These are phyloP conservation scores for Senna siamea DNA, from an alignment of 306 rosid species.

Conservation along the genomic window DNA sequence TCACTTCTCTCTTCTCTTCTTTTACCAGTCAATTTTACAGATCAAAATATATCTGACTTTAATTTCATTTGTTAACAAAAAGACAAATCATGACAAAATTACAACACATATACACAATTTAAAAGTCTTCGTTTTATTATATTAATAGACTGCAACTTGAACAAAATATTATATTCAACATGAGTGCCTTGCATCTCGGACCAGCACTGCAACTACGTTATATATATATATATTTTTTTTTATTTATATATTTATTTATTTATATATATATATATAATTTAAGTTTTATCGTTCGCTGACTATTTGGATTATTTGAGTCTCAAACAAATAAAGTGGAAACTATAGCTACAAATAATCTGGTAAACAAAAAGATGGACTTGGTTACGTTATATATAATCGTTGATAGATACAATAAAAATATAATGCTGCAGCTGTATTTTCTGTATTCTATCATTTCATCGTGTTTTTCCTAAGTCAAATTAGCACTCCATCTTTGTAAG, in stretches of 20 bases:
- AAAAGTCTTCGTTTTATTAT: background rate
- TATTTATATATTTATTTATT: no score
- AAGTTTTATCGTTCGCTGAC: no score
- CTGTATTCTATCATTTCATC: background rate
- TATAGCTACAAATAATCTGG: no score
- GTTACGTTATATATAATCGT: no score
- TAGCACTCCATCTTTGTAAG: background rate
- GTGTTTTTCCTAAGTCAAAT: background rate
- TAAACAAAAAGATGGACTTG: no score
- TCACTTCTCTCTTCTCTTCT: background rate
- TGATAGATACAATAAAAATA: no score
- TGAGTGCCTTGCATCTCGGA: no score
- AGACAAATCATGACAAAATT: background rate
- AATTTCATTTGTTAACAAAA: background rate
- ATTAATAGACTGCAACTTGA: background rate
- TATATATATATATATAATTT: no score
- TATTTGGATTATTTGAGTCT: no score
- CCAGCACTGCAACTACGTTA: no score
- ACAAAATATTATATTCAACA: background rate
- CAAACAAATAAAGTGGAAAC: no score
- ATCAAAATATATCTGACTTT: background rate
- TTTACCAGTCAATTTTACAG: background rate
- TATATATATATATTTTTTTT: no score
- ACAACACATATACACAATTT: background rate
- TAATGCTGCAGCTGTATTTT: background rate